Percentiles rank a stretch among this genome's conserved stretches.
phyloP scores from a whole-genome alignment of 352 stramenopile genomes.

The Peronospora farinosa region DNA sequence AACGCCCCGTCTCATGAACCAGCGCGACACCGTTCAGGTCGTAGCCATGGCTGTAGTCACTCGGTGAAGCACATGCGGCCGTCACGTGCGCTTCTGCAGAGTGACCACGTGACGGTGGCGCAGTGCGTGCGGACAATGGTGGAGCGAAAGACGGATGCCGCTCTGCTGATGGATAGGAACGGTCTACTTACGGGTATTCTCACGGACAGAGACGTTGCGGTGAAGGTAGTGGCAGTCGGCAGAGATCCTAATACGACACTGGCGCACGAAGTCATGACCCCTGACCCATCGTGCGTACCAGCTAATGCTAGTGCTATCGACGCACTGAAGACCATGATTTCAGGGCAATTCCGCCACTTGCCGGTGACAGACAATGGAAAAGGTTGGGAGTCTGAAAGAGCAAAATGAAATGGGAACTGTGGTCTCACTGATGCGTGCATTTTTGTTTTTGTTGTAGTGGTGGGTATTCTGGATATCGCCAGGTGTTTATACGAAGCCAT shows the following conservation, averaged over 20 bases:
- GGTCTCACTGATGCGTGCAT: background rate
- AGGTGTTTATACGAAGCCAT: slow-evolving; percentile 99
- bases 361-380: slow-evolving; percentile 89
- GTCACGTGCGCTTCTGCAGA: slow-evolving; percentile 63
- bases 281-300: slow-evolving; percentile 91
- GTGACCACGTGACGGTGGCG: slow-evolving; percentile 59
- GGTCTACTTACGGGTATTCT: slow-evolving; percentile 92
- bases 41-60: slow-evolving; percentile 21
- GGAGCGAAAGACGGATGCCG: slow-evolving; percentile 87
- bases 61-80: slow-evolving; percentile 57
- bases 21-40: slow-evolving; percentile 18
- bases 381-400: slow-evolving; percentile 27
- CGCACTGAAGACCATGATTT: slow-evolving; percentile 95
- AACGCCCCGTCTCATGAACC: slow-evolving; percentile 7
- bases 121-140: slow-evolving; percentile 83
- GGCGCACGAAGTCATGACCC: slow-evolving; percentile 91
- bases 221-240: slow-evolving; percentile 88
- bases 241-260: slow-evolving; percentile 70
- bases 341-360: slow-evolving; percentile 93
- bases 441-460: slow-evolving; percentile 44
- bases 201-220: slow-evolving; percentile 93
- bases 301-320: slow-evolving; percentile 91
- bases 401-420: background rate
- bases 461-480: slow-evolving; percentile 96
- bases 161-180: slow-evolving; percentile 85